Conservation (phyloP, 371 early-diverging fungal species). For the Mucor lusitanicus region DNA sequence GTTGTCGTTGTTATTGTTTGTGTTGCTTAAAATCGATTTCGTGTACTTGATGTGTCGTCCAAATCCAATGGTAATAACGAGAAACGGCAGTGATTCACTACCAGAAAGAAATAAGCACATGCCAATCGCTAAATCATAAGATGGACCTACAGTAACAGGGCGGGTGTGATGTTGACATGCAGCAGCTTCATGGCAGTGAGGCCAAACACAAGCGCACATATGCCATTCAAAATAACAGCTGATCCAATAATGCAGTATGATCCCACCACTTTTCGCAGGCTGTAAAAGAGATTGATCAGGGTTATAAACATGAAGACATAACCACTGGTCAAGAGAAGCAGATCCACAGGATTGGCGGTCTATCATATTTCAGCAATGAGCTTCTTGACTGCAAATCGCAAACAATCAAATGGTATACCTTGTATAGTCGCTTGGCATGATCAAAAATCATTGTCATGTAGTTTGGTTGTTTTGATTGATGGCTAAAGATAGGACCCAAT, state of each 20-base stretch:
- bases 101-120: conserved; percentile 40
- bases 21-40: conserved; percentile 59
- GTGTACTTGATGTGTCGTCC: conserved; percentile 85
- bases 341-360: neutral
- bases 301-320: neutral
- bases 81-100: conserved; percentile 85
- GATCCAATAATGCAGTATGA: neutral
- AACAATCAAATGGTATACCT: neutral
- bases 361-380: neutral
- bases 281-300: neutral
- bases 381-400: neutral
- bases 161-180: neutral
- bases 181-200: conserved; percentile 2
- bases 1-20: conserved; percentile 20
- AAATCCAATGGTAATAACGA: conserved; percentile 87
- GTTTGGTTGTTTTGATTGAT: conserved; percentile 30
- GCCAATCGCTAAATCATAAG: neutral
- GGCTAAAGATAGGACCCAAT: conserved; percentile 16
- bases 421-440: neutral
- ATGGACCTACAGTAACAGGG: neutral
- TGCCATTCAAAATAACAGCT: neutral
- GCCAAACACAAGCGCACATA: neutral
- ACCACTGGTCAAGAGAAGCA: neutral
- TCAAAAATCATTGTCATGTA: conserved; percentile 41
- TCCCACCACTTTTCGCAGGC: conserved; percentile 61